Evolutionary conservation across 306 rosid species (phyloP), one percentile per base, ranked within the genome.

Genomic region (Lathyrus sativus): DNA sequence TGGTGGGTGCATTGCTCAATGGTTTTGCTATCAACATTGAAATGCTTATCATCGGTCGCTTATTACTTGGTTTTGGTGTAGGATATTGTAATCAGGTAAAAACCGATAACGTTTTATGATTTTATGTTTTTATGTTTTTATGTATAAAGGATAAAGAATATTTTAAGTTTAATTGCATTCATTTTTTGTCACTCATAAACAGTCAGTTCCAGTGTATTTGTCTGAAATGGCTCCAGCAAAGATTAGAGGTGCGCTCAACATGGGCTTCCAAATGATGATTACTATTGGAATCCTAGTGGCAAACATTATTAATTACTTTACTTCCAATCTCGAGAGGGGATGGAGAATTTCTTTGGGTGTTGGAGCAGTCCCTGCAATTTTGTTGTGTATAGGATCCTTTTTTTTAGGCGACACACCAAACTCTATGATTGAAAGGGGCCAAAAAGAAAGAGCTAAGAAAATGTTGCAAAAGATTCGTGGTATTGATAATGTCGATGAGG

Each of bases 211-310:
- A 0, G 71, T 73, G 22, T 73, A 64, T 46, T 11, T 73, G 3
- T 73, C 78, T 3, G 72, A 74, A 44, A 74, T 74, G 72, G 78
- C 78, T 17, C 24, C 11, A 17, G 24, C 41, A 39, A 35, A 7
- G 39, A 35, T 35, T 35, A 35, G 39, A 35, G 39, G 39, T 35
- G 39, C 39, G 1, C 39, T 59, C 24, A 59, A 59, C 19, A 57
- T 29, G 31, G 41, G 62, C 11, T 57, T 57, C 22, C 41, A 48
- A 48, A 48, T 48, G 54, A 48, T 48, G 54, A 48, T 48, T 10
- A 48, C 54, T 13, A 48, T 48, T 48, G 54, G 54, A 5, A 48
- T 45, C 19, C 19, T 48, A 17, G 54, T 24, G 15, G 24, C 50
- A 48, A 48, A 48, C 24, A 15, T 48, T 48, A 48, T 48, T 0